These are phyloP conservation scores for Eleusine coracana DNA, from an alignment of 176 grass and related monocot genomes.

Conservation along the genomic window DNA sequence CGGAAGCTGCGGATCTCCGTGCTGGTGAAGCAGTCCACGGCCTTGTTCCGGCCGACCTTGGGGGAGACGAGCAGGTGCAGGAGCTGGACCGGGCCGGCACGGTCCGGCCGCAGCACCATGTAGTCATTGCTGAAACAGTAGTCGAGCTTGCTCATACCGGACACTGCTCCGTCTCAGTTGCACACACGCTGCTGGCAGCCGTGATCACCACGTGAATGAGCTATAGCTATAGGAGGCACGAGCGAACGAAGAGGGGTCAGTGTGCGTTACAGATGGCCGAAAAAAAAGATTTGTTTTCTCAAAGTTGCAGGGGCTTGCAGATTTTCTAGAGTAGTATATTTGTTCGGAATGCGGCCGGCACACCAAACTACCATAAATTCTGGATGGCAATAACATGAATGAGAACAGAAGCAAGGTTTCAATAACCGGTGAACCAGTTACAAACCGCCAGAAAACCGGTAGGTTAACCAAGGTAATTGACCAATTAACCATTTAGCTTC, in stretches of 20 bases:
- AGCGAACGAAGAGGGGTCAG: neutral
- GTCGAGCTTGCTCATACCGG: slow-evolving; percentile 55
- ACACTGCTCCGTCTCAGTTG: neutral
- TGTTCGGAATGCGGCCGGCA: neutral
- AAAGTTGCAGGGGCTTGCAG: neutral
- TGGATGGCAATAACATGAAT: neutral
- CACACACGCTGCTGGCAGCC: neutral
- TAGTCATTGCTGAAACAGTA: slow-evolving; percentile 65
- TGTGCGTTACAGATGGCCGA: neutral
- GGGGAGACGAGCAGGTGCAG: slow-evolving; percentile 56
- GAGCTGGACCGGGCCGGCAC: slow-evolving; percentile 44
- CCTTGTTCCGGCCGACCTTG: slow-evolving; percentile 51
- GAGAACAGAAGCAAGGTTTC: too few species aligned
- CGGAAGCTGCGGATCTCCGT: slow-evolving; percentile 46
- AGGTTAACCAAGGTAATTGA: too few species aligned
- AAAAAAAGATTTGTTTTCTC: neutral
- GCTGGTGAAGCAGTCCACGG: slow-evolving; percentile 49
- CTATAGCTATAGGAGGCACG: neutral
- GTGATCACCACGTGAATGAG: neutral
- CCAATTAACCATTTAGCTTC: too few species aligned
- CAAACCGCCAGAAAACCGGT: too few species aligned
- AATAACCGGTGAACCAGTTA: too few species aligned
- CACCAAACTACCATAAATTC: slow-evolving; percentile 4
- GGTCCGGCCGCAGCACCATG: slow-evolving; percentile 64
- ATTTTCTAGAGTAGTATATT: neutral